Base-by-base conservation (phyloP, 768 basidiomycete species). In the Agrocybe chaxingu region DNA sequence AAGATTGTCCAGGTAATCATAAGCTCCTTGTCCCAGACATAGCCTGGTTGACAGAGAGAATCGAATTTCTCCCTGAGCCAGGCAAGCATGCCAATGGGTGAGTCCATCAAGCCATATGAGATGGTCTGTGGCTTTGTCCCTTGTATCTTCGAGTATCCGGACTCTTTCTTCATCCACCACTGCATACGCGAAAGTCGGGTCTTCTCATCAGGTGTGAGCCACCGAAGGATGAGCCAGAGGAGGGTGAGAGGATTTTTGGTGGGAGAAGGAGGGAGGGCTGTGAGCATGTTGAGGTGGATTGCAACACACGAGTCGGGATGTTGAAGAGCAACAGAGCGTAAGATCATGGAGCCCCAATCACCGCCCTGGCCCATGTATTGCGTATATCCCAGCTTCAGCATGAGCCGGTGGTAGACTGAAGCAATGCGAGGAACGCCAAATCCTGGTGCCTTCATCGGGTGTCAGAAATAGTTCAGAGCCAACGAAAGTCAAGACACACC, bases 81-180 rank as follows among this genome's bases (percentile, higher is more conserved):
- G 8, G 73, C 69, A 10, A 77, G 65, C 53, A 76, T 56, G 1
- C 78, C 81, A 1, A 74, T 69, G 8, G 81, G 81, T 3, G 78
- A 79, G 56, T 82, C 81, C 0, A 73, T 55, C 1, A 82, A 63
- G 1, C 63, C 60, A 53, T 79, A 79, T 0, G 74, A 75, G 11
- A 77, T 54, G 1, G 75, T 76, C 52, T 77, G 76, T 0, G 75
- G 75, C 51, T 71, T 73, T 0, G 74, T 74, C 1, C 62, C 60
- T 52, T 77, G 76, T 32, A 69, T 64, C 2, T 32, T 35, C 29
- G 57, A 63, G 52, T 77, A 77, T 7, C 73, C 75, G 3, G 32
- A 50, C 37, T 70, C 71, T 11, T 61, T 55, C 9, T 51, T 57
- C 42, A 60, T 48, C 56, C 66, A 73, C 59, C 57, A 59, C 43